phyloP scores from a whole-genome alignment of 495 filamentous ascomycete species.

The Tuber melanosporum region DNA sequence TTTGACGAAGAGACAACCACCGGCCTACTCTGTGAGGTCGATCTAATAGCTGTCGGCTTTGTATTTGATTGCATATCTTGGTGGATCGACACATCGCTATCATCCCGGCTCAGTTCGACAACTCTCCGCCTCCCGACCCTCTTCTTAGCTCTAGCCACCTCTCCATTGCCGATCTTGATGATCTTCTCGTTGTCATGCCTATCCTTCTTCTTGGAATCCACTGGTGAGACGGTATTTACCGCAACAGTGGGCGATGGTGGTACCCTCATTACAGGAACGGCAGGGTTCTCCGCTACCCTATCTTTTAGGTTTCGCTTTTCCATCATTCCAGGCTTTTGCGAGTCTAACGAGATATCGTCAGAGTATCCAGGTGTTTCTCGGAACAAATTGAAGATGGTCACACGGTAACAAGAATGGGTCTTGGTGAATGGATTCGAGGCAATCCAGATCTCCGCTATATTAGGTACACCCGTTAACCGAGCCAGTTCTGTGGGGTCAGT shows the following conservation, averaged over 20 bases:
- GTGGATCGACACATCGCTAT: conserved; percentile 20
- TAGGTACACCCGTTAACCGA: conserved; percentile 79
- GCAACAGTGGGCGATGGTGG: conserved; percentile 53
- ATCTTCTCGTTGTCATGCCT: conserved; percentile 49
- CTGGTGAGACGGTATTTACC: conserved; percentile 57
- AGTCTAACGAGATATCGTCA: conserved; percentile 85
- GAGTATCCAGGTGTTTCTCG: conserved; percentile 82
- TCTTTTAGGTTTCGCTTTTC: conserved; percentile 84
- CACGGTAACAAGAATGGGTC: conserved; percentile 70
- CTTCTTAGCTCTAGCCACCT: conserved; percentile 50
- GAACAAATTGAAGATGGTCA: conserved; percentile 94
- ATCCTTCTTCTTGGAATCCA: conserved; percentile 52
- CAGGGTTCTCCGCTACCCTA: conserved; percentile 63
- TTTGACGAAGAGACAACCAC: conserved; percentile 48
- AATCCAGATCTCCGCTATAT: conserved; percentile 88
- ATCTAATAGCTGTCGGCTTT: not conserved
- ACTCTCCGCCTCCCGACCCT: conserved; percentile 63
- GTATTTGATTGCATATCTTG: conserved; percentile 12
- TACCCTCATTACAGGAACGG: conserved; percentile 68
- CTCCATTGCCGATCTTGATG: conserved; percentile 42
- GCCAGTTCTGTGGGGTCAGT: conserved; percentile 86
- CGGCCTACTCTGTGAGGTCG: conserved; percentile 29
- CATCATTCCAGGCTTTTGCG: conserved; percentile 66
- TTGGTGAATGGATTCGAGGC: conserved; percentile 82
- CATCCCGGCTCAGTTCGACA: conserved; percentile 47